Percentiles rank a stretch among this genome's conserved stretches.
phyloP scores from a whole-genome alignment of 2,329 filamentous ascomycete genomes.

The Thelonectria olida region DNA sequence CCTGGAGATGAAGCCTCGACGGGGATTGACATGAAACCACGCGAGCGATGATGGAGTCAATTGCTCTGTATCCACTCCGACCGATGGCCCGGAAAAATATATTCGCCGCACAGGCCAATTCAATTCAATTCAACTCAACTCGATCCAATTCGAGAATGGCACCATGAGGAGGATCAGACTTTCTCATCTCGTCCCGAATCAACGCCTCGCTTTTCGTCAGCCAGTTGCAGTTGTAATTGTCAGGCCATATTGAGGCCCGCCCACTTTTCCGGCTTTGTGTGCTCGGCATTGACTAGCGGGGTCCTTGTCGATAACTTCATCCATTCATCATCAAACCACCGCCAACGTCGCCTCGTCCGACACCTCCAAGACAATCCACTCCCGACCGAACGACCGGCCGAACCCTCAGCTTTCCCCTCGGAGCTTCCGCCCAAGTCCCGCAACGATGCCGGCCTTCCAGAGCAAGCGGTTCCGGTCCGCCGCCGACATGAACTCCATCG shows the following conservation, averaged over 20 bases:
- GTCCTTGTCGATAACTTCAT: slow-evolving; percentile 12
- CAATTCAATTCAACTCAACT: no score
- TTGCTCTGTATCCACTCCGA: slow-evolving; percentile 6
- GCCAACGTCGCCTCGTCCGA: neutral
- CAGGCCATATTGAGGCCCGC: no score
- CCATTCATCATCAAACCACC: slow-evolving; percentile 6
- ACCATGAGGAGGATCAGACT: no score
- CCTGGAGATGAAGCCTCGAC: no score
- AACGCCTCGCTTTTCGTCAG: neutral
- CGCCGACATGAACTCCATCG: slow-evolving; percentile 73
- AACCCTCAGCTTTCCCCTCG: slow-evolving; percentile 1
- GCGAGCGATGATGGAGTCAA: neutral
- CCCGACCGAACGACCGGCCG: neutral
- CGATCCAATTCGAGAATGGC: neutral
- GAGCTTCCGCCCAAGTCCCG: neutral
- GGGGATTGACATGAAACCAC: neutral
- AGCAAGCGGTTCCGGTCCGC: slow-evolving; percentile 76
- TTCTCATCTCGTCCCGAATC: neutral
- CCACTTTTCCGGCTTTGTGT: neutral
- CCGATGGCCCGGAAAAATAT: slow-evolving; percentile 14
- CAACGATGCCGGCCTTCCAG: slow-evolving; percentile 63
- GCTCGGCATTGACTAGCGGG: neutral
- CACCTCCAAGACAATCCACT: neutral
- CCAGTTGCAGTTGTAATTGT: no score
- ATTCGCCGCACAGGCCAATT: slow-evolving; percentile 25